Evolutionary conservation across 352 stramenopile species (phyloP).

Genomic region (Globisporangium apiculatum): DNA sequence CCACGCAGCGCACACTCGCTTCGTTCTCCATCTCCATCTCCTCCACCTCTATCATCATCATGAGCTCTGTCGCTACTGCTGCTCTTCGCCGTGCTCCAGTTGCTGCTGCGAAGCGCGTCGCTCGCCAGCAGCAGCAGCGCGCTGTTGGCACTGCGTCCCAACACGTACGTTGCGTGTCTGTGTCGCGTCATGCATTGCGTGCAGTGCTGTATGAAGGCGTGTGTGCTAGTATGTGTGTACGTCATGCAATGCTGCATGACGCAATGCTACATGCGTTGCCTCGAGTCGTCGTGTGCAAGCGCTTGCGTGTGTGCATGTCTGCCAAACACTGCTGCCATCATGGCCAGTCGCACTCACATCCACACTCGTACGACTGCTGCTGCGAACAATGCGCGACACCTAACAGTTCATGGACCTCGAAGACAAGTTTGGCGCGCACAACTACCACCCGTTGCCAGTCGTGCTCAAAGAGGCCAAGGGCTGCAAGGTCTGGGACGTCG

Average conservation of each 20-base stretch:
- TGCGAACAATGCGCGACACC: neutral
- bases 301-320: too few species aligned
- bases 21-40: neutral
- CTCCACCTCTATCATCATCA: constrained; percentile 2
- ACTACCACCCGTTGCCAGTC: constrained; percentile 98
- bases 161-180: constrained; percentile 20
- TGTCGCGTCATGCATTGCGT: neutral
- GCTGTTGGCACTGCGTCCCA: constrained; percentile 33
- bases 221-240: neutral
- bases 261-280: too few species aligned
- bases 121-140: constrained; percentile 6
- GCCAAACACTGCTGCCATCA: too few species aligned
- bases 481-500: constrained; percentile 95
- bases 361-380: neutral
- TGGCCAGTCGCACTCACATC: neutral
- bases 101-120: constrained; percentile 4
- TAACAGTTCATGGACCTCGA: constrained; percentile 80
- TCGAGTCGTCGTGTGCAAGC: too few species aligned
- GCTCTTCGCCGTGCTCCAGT: constrained; percentile 1
- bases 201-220: neutral
- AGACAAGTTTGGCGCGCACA: constrained; percentile 94
- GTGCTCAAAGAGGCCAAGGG: constrained; percentile 89
- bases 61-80: constrained; percentile 6
- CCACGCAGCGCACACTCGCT: neutral
- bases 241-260: too few species aligned